Evolutionary conservation across 371 early-diverging fungal genomes (phyloP).

Genomic region (Zychaea mexicana): DNA sequence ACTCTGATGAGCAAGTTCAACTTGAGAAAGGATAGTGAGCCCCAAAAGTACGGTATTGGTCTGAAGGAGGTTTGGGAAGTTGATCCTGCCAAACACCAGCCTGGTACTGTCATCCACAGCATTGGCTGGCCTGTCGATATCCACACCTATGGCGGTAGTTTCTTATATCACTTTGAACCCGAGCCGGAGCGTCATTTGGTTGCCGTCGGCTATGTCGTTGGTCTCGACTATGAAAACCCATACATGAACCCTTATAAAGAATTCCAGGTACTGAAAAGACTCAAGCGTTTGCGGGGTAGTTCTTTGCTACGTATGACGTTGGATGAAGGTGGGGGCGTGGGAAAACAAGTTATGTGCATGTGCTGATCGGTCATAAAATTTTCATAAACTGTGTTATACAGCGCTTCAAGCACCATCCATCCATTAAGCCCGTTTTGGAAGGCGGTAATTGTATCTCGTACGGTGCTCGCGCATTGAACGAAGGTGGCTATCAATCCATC

Average conservation of each 20-base stretch:
- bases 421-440: slow-evolving; percentile 77
- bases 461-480: slow-evolving; percentile 96
- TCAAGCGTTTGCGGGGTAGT: neutral
- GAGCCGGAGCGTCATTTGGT: slow-evolving; percentile 72
- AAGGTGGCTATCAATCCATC: slow-evolving; percentile 93
- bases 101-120: slow-evolving; percentile 88
- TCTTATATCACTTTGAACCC: slow-evolving; percentile 92
- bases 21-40: slow-evolving; percentile 81
- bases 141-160: slow-evolving; percentile 92
- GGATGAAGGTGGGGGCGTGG: slow-evolving; percentile 21
- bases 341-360: slow-evolving; percentile 6
- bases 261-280: slow-evolving; percentile 66
- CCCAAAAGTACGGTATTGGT: slow-evolving; percentile 93
- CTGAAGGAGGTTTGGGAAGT: slow-evolving; percentile 99
- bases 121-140: slow-evolving; percentile 94
- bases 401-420: slow-evolving; percentile 94
- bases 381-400: slow-evolving; percentile 23
- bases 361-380: slow-evolving; percentile 5
- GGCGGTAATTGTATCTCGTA: slow-evolving; percentile 94
- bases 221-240: slow-evolving; percentile 94
- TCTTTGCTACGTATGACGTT: neutral
- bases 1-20: slow-evolving; percentile 84
- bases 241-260: slow-evolving; percentile 96
- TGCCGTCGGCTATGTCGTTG: slow-evolving; percentile 90
- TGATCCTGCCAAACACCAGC: slow-evolving; percentile 81